These are phyloP conservation scores for Pisolithus albus DNA, from an alignment of 768 basidiomycete genomes.

Conservation along the genomic window DNA sequence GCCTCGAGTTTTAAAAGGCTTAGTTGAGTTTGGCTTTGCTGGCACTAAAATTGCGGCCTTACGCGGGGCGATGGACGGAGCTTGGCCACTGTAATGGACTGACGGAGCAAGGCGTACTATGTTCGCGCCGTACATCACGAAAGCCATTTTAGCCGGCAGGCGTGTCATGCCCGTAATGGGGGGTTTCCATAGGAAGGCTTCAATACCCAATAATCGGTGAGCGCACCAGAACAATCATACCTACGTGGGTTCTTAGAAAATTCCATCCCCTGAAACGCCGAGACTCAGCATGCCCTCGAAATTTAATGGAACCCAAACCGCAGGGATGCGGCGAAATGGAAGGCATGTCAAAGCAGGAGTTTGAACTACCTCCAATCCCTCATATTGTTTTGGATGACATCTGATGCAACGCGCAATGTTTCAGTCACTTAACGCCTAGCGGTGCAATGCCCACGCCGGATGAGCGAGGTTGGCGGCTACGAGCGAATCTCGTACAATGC, in stretches of 20 bases:
- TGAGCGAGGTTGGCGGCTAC: background rate
- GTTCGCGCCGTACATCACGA: background rate
- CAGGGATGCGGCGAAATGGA: background rate
- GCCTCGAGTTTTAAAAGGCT: constrained; percentile 1
- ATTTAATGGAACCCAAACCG: background rate
- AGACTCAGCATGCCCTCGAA: background rate
- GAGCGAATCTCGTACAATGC: background rate
- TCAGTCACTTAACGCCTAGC: background rate
- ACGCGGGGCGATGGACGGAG: background rate
- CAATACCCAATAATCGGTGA: background rate
- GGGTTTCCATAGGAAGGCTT: background rate
- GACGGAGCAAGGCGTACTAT: background rate
- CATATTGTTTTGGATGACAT: background rate
- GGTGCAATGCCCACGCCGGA: background rate
- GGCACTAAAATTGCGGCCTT: background rate
- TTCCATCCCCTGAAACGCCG: background rate
- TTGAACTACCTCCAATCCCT: background rate
- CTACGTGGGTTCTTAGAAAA: background rate
- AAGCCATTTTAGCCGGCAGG: background rate
- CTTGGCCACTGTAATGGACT: background rate
- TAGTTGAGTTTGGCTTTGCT: background rate
- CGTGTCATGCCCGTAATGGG: background rate
- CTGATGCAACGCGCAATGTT: background rate
- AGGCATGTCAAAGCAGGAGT: background rate
- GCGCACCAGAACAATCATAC: background rate